Evolutionary conservation across 495 filamentous ascomycete species (phyloP), one percentile per base, ranked within the genome.

Genomic region (Parathielavia hyrcaniae): DNA sequence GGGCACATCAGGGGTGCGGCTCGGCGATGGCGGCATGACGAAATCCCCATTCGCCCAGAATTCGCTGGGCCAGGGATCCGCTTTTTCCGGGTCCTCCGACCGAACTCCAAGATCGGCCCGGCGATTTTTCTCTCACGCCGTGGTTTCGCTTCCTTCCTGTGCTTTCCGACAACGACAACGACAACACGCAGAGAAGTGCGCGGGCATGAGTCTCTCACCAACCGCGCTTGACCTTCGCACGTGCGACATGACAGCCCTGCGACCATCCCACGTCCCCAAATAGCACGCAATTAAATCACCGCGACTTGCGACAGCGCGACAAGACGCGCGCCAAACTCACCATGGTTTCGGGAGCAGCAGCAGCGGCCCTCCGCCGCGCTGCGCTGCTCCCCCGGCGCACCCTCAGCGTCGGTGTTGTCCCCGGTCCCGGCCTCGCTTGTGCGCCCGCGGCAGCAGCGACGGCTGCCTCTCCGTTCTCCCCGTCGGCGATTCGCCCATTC

Each of bases 271-370:
- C 46, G 16, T 53, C 55, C 58, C 61, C 55, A 64, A 55, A 64
- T 62, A 63, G 56, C 58, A 39, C 2, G 34, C 4, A 14, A 39
- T 23, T 40, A 41, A 59, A 20, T 20, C n/a, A 11, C 4, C 1
- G 41, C 34, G 7, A 35, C 9, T 26, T 48, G 43, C 57, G 43
- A 30, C 34, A 41, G 39, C 55, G 38, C 48, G 38, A 39, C 26
- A 26, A 56, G 14, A 54, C 53, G 38, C 17, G 19, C 53, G 23
- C n/a, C 39, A 35, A 61, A 20, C 43, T 50, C 59, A 26, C 39
- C 53, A 70, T 73, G 70, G 67, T 60, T 64, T 58, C 68, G 67
- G 70, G 70, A 61, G 69, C 63, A 47, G 67, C 67, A 58, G 53
- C 61, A 20, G 41, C 51, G 61, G 61, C 56, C 19, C 57, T 70